Base-by-base conservation (phyloP, 2,329 filamentous ascomycete genomes). In the Xylariaceae sp. region DNA sequence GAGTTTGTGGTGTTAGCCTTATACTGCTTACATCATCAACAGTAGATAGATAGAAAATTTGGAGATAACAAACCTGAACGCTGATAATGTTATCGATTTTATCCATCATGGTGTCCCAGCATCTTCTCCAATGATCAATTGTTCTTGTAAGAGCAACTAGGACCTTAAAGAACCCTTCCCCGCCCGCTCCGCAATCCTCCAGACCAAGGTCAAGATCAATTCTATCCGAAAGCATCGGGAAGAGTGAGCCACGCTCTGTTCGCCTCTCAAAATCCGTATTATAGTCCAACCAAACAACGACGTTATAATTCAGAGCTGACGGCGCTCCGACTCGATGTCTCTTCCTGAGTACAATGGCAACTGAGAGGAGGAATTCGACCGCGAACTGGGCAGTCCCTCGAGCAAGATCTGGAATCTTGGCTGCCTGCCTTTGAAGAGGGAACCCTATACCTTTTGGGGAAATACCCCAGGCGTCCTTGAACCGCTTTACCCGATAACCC, bases 41-140 rank as follows among this genome's bases (percentile, higher is more conserved):
- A n/a, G n/a, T n/a, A n/a, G n/a, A n/a, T n/a, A n/a, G n/a, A n/a
- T n/a, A n/a, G n/a, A 36, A 33, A 6, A n/a, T 6, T 2, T 31
- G 12, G 14, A 19, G 5, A 23, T n/a, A 34, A 58, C 58, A 3
- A 45, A 60, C 58, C 49, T 60, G 49, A 31, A 60, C 29, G 34
- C 48, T 53, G n/a, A 60, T 48, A 12, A 53, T 58, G 3, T 58
- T 49, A 43, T 60, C 58, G 24, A 60, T 54, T 24, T 45, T 57
- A 17, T 31, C 48, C 28, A 60, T 53, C 53, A 58, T 60, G 16
- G 28, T 19, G 29, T 54, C 58, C 53, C 45, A 60, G 17, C 58
- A 53, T 41, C 34, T 53, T 9, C 29, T 53, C 53, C 45, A 60
- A 17, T 60, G 48, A 23, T 58, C 40, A 9, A 60, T 54, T 1